Base-by-base conservation (phyloP, 352 stramenopile species). In the Globisporangium acanthophoron region DNA sequence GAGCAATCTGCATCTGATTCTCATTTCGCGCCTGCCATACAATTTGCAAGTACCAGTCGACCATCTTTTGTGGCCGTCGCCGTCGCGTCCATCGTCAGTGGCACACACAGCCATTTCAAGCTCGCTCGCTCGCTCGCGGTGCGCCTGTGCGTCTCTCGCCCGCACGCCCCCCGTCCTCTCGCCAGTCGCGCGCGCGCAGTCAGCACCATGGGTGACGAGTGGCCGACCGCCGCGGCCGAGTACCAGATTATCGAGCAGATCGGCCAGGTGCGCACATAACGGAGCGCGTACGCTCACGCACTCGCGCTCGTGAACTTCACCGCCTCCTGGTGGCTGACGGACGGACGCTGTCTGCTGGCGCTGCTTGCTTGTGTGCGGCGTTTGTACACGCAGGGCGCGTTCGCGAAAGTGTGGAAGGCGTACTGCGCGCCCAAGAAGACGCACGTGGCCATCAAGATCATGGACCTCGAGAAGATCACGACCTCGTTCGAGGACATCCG, bases 391-490 rank as follows among this genome's bases (percentile, higher is more conserved):
- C 80, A 98, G 76, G 97, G 97, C 20, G 96, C 97, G 18, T 99
- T 99, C 69, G 97, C 97, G 27, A 98, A 98, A 58, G 97, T 99
- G 24, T 99, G 94, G 88, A 97, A 96, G 69, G 97, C 96, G 15
- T 91, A 89, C 67, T 98, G 90, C 58, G 70, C 67, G 58, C 68
- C 87, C 35, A 97, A 96, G 70, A 86, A 92, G 62, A 78, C 75
- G 52, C 76, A 94, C 61, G 87, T 97, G 61, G 96, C 97, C 41
- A 98, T 99, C 62, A 99, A 99, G 74, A 97, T 99, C 61, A 97
- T 99, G 81, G 97, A 99, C 75, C 80, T 99, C 35, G 97, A 99
- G 74, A 98, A 99, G 73, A 97, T 99, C 61, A 98, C 96, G 50
- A 97, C 94, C 21, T 98, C 83, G 73, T 96, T 96, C 70, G 85